Evolutionary conservation across 192 early-diverging fungal species (phyloP).

Genomic region (Phlyctochytrium planicorne): DNA sequence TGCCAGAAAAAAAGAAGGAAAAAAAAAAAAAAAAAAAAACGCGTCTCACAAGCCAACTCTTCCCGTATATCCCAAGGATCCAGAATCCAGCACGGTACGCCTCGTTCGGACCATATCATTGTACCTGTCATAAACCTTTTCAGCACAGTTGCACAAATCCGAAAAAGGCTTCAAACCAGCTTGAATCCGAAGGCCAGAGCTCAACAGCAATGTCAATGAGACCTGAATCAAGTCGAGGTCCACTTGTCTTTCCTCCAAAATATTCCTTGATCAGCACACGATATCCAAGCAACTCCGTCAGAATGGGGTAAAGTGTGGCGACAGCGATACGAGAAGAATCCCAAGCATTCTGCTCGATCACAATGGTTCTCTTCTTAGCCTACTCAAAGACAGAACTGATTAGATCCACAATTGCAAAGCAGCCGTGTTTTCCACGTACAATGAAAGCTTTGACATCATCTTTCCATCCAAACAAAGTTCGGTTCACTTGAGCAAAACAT

Average conservation of each 20-base stretch:
- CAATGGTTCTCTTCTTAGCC: background rate
- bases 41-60: background rate
- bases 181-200: background rate
- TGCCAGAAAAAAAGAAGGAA: too few relatives aligned
- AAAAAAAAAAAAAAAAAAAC: background rate
- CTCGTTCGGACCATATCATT: background rate
- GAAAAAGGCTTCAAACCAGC: too few relatives aligned
- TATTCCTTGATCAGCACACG: background rate
- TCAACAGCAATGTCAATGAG: background rate
- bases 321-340: background rate
- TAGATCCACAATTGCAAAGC: too few relatives aligned
- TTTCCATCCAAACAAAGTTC: too few relatives aligned
- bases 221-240: background rate
- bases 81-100: background rate
- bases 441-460: too few relatives aligned
- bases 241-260: background rate
- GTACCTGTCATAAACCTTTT: too few relatives aligned
- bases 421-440: too few relatives aligned
- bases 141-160: too few relatives aligned
- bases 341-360: background rate
- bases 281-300: background rate
- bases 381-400: background rate
- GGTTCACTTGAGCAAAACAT: too few relatives aligned
- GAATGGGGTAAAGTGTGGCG: background rate
- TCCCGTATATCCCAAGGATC: background rate